Evolutionary conservation across 257 asterid genomes (phyloP).

Genomic region (Voacanga thouarsii): DNA sequence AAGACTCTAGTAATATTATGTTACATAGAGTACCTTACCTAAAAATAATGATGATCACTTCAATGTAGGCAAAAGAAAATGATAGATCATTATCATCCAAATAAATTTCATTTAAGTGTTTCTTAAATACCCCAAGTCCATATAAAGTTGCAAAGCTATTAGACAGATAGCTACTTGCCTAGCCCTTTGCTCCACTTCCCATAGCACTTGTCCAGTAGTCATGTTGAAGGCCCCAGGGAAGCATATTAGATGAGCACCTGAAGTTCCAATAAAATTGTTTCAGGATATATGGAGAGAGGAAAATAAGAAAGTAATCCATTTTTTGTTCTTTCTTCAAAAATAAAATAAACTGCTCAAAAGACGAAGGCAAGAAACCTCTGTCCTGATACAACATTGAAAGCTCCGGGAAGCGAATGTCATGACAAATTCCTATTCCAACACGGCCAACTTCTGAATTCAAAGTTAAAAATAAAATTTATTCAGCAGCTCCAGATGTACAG

Average conservation of each 20-base stretch:
- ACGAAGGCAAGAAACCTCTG: slow-evolving; percentile 23
- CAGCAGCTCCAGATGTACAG: neutral
- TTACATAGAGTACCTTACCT: neutral
- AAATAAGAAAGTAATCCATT: neutral
- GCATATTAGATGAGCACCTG: slow-evolving; percentile 43
- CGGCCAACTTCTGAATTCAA: slow-evolving; percentile 33
- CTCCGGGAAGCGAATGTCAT: slow-evolving; percentile 47
- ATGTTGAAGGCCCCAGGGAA: slow-evolving; percentile 45
- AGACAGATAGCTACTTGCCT: slow-evolving; percentile 29
- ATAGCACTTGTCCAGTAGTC: slow-evolving; percentile 33
- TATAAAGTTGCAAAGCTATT: neutral
- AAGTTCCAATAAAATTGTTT: neutral
- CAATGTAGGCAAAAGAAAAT: neutral
- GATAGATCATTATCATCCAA: neutral
- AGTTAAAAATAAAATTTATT: neutral
- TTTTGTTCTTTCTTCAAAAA: neutral
- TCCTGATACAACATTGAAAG: slow-evolving; percentile 36
- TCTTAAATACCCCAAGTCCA: neutral
- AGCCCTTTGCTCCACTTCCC: slow-evolving; percentile 48
- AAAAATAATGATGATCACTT: neutral
- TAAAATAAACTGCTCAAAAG: neutral
- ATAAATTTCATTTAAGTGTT: neutral
- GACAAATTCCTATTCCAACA: slow-evolving; percentile 47
- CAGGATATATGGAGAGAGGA: neutral
- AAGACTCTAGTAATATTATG: neutral